Conservation (phyloP, 1,284 basidiomycete genomes). For the Ganoderma meredithae region DNA sequence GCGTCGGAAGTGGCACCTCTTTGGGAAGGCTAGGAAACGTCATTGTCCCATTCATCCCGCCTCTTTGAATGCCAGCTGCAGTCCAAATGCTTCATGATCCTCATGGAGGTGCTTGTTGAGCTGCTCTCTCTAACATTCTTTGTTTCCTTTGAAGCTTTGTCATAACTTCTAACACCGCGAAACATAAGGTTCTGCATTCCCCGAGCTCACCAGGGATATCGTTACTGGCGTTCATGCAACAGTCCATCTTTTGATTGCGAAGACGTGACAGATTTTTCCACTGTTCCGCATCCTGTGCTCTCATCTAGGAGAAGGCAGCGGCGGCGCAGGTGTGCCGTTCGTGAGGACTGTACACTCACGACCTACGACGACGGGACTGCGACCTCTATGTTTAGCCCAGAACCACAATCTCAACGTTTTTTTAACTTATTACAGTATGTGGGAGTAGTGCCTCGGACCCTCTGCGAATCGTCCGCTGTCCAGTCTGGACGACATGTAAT, state of each 20-base stretch:
- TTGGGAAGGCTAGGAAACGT: background rate
- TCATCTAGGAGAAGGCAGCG: background rate
- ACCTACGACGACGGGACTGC: background rate
- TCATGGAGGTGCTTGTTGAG: background rate
- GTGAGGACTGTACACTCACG: background rate
- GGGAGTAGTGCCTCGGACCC: background rate
- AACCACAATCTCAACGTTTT: background rate
- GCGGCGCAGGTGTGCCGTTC: background rate
- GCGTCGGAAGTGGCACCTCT: background rate
- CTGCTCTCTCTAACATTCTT: background rate
- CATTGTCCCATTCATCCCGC: background rate
- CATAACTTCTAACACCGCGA: background rate
- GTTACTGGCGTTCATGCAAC: background rate
- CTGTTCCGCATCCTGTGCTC: background rate
- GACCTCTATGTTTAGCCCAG: background rate
- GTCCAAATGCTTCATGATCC: background rate
- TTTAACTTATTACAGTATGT: no score
- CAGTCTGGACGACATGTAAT: background rate
- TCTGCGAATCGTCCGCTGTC: background rate
- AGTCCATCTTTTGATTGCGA: background rate
- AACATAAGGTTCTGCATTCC: background rate
- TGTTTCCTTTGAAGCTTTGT: background rate
- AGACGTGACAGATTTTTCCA: background rate
- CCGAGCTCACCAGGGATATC: background rate
- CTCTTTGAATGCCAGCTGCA: background rate